Base-by-base conservation (phyloP, 805 yeast genomes). In the Yarrowia sp. region DNA sequence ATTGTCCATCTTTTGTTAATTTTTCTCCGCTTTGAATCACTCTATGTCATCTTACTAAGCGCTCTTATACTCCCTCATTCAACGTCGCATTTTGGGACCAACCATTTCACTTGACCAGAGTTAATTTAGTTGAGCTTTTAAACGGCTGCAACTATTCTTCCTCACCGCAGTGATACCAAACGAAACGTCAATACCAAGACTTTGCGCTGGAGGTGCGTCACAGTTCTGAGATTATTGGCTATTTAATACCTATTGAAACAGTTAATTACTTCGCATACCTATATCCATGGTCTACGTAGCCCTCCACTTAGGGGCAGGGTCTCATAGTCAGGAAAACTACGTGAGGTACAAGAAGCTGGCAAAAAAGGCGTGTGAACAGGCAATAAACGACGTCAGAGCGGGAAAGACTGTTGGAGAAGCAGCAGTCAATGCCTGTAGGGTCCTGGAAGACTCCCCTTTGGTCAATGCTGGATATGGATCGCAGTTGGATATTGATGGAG, bases 381-480 rank as follows among this genome's bases (percentile, higher is more conserved):
- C 77, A 1, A 19, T 72, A 22, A 42, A 67, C 16, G 63, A 70
- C 38, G 73, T 77, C n/a, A 22, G 42, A 3, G 50, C 53, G 1
- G 73, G 74, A 14, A 49, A 12, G 3, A 12, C 70, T 8, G 67
- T 74, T 5, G 66, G 61, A n/a, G 68, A 68, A n/a, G 77, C 72
- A 0, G 75, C 74, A 32, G 70, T 72, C 8, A 68, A 42, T 2
- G 75, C 75, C 9, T 76, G 79, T n/a, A 40, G 71, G 9, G 11
- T 74, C 16, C 73, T 81, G 11, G 84, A 81, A 65, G 75, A 77
- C 56, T 72, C 76, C 2, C 73, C 73, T 22, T 59, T 76, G 45
- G 80, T 82, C 7, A 81, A 81, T 70, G 79, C 82, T 2, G 84
- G 83, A 3, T 55, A 65, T 8, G 82, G 82, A n/a, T 78, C 82